Evolutionary conservation across 495 filamentous ascomycete species (phyloP), one percentile per base, ranked within the genome.

Genomic region (Antarctomyces pellizariae): DNA sequence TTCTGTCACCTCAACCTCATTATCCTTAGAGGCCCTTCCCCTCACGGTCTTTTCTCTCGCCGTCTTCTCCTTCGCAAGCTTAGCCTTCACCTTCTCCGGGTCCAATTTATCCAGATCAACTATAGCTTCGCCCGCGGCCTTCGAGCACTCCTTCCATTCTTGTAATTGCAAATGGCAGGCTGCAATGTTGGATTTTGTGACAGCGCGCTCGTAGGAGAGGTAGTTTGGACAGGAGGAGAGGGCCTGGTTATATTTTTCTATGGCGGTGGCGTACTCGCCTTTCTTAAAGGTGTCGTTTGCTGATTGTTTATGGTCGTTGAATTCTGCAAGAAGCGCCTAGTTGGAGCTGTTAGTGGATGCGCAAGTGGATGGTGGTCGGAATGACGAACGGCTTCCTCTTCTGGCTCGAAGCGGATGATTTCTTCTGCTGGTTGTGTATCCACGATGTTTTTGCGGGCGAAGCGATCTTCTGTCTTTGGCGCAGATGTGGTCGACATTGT

Each of bases 101-200:
- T n/a, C n/a, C 2, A 82, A 37, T 16, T 64, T 58, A 27, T 75
- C 69, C 9, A 92, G 48, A 2, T 62, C 56, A 10, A 84, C 73
- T 3, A 97, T 45, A 12, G 77, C 71, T 4, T 62, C 53, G 0
- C 64, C 75, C 8, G 86, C 84, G 11, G 62, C 52, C 16, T 71
- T 70, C 22, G 83, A 57, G 4, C 79, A 76, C 5, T 71, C 68
- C 34, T 86, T 86, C 71, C 80, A 92, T 32, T 84, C 74, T 24
- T 70, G 59, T 2, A 92, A 54, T 44, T 89, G 89, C 33, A 93
- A 42, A 34, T 91, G 70, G 42, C 78, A 90, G n/a, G 80, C 86
- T 3, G 84, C 60, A 32, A 92, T 67, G 52, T 95, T 95, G 48
- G 69, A 74, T 17, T 67, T 69, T 7, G 93, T 57, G 7, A 91